Evolutionary conservation across 306 rosid species (phyloP).

Genomic region (Vigna radiata): DNA sequence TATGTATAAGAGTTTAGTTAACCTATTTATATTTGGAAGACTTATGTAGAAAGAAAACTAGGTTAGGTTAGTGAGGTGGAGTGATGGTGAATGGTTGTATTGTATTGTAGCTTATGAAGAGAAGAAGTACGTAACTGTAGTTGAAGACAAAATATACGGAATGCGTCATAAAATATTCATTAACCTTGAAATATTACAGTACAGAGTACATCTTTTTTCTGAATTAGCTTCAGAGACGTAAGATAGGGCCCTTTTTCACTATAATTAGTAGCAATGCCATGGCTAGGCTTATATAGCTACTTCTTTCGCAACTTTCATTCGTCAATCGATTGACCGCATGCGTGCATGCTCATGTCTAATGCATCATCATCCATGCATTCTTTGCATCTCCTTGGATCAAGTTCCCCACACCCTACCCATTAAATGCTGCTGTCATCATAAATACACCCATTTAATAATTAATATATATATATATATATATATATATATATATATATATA

Average conservation of each 20-base stretch:
- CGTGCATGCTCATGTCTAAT: conserved; percentile 29
- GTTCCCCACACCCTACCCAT: background rate
- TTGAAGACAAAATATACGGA: background rate
- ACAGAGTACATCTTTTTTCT: conserved; percentile 6
- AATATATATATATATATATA: too few species aligned
- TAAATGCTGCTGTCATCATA: background rate
- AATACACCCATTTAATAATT: too few species aligned
- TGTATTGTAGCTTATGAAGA: too few species aligned
- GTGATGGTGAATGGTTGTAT: too few species aligned
- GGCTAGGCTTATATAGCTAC: background rate
- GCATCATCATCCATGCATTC: conserved; percentile 10
- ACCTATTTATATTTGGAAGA: too few species aligned
- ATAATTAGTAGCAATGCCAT: background rate
- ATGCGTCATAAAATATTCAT: background rate
- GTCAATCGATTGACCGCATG: background rate
- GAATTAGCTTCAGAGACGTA: background rate
- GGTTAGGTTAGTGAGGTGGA: too few species aligned
- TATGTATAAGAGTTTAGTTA: too few species aligned
- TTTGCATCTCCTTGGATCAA: conserved; percentile 26
- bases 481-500: too few species aligned
- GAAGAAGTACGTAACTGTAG: background rate
- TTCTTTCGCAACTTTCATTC: background rate
- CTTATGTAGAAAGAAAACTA: too few species aligned
- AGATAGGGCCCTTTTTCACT: background rate
- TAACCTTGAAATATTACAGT: background rate